Conservation (phyloP, 1,139 yeast genomes). For the Eremothecium cymbalariae region DNA sequence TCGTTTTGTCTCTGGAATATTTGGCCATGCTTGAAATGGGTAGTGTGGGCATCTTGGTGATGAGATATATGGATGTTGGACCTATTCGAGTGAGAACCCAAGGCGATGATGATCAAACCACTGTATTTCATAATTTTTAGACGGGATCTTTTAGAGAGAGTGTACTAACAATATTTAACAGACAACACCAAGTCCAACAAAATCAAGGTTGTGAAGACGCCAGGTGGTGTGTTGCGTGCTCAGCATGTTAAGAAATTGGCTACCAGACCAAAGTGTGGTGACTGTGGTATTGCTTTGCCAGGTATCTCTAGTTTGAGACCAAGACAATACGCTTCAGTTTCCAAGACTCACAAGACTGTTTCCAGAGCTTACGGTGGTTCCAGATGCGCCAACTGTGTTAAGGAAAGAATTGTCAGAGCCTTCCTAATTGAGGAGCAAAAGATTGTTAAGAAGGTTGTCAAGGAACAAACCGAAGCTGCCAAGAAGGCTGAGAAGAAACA, state of each 20-base stretch:
- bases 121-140: not conserved
- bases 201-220: slow-evolving; percentile 99
- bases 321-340: slow-evolving; percentile 89
- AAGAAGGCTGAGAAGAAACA: slow-evolving; percentile 35
- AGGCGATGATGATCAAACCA: no score
- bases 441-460: slow-evolving; percentile 97
- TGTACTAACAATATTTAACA: slow-evolving; percentile 40
- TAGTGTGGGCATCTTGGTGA: no score
- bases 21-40: no score
- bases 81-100: no score
- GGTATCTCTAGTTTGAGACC: slow-evolving; percentile 96
- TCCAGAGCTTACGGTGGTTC: slow-evolving; percentile 99
- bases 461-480: slow-evolving; percentile 87
- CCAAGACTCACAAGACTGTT: slow-evolving; percentile 96
- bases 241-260: slow-evolving; percentile 95
- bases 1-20: no score
- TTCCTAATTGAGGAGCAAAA: slow-evolving; percentile 99
- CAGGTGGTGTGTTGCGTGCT: slow-evolving; percentile 97
- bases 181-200: slow-evolving; percentile 99
- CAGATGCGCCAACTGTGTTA: slow-evolving; percentile 96
- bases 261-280: slow-evolving; percentile 98
- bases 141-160: no score
- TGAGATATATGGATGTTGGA: no score
- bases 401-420: slow-evolving; percentile 98
- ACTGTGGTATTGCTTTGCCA: slow-evolving; percentile 85